These are phyloP conservation scores for Plasmodium gonderi DNA, from an alignment of 169 alveolate genomes.

Conservation along the genomic window DNA sequence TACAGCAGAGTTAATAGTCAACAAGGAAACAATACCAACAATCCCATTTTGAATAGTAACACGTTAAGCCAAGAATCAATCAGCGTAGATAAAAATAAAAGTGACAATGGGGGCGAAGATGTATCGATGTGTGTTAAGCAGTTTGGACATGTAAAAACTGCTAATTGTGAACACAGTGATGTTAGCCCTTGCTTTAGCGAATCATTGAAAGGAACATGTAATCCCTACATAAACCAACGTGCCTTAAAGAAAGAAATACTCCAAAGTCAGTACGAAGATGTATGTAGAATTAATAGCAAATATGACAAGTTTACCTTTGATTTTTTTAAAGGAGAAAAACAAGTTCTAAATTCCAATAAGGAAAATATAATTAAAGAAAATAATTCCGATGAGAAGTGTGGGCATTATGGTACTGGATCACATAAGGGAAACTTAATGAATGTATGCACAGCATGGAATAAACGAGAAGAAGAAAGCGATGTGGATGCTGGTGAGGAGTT, in stretches of 20 bases:
- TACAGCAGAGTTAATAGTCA: background rate
- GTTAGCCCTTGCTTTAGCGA: background rate
- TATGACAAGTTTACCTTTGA: background rate
- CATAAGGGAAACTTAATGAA: background rate
- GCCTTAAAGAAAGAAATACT: background rate
- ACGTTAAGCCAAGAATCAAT: background rate
- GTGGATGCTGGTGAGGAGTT: background rate
- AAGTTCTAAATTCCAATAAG: background rate
- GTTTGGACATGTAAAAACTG: background rate
- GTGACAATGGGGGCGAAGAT: background rate
- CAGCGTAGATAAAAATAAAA: background rate
- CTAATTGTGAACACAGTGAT: background rate
- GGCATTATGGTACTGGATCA: background rate
- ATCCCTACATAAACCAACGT: background rate
- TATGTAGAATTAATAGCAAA: background rate
- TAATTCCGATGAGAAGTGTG: background rate
- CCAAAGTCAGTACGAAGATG: background rate
- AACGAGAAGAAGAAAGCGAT: background rate
- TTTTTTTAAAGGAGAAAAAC: background rate
- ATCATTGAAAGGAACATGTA: background rate
- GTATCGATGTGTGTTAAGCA: background rate
- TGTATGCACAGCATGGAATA: background rate
- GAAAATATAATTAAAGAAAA: background rate
- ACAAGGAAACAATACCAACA: background rate
- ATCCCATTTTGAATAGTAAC: background rate